phyloP scores from a whole-genome alignment of 768 basidiomycete genomes.

The Gloeostereum incarnatum region DNA sequence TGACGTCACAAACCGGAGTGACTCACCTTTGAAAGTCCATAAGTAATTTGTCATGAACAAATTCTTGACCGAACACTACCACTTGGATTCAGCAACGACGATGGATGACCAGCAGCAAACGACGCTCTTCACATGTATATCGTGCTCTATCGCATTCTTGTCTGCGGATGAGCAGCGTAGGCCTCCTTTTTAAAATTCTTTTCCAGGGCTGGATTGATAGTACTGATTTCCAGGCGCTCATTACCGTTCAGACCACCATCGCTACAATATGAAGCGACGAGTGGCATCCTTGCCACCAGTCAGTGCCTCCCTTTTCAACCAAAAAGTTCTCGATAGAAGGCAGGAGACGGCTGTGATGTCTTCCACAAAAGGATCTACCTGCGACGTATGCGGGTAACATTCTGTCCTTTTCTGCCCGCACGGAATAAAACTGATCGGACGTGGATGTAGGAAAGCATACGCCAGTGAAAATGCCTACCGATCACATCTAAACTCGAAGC shows the following conservation, averaged over 20 bases:
- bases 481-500: conserved; percentile 83
- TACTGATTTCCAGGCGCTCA: conserved; percentile 50
- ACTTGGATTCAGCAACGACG: too few relatives aligned
- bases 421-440: conserved; percentile 1
- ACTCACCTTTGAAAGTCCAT: too few relatives aligned
- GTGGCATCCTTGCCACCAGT: conserved; percentile 88
- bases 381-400: conserved; percentile 79
- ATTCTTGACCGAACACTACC: too few relatives aligned
- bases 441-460: conserved; percentile 65
- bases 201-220: conserved; percentile 1
- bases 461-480: conserved; percentile 83
- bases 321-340: conserved; percentile 77
- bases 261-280: conserved; percentile 97
- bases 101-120: conserved; percentile 9
- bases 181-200: conserved; percentile 16
- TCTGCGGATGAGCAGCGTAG: conserved; percentile 77
- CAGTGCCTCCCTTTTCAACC: conserved; percentile 66
- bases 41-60: too few relatives aligned
- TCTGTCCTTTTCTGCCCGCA: conserved; percentile 3
- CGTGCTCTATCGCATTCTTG: conserved; percentile 83
- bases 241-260: conserved; percentile 90
- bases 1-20: too few relatives aligned
- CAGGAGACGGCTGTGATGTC: conserved; percentile 66
- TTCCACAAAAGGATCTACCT: conserved; percentile 49
- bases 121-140: conserved; percentile 47